These are phyloP conservation scores for Kodamaea kaohsiungensis DNA, from an alignment of 805 yeast genomes.

Conservation along the genomic window DNA sequence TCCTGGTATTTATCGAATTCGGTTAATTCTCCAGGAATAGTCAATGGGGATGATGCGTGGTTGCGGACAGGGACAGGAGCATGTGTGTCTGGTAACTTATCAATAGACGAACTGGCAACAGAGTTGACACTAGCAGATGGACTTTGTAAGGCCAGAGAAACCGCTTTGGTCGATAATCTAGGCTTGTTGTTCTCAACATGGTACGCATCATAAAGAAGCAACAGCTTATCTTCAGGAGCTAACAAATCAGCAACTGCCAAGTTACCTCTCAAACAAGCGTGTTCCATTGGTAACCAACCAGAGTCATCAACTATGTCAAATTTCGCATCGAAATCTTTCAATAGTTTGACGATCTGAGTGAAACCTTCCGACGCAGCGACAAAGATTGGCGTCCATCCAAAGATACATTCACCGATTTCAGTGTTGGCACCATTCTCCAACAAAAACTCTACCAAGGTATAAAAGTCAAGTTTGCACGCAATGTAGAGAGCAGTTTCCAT, in stretches of 20 bases:
- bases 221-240: slow-evolving; percentile 44
- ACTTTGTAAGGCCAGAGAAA: slow-evolving; percentile 3
- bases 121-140: slow-evolving; percentile 13
- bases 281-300: slow-evolving; percentile 98
- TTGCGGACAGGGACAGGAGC: background rate
- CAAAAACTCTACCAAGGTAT: slow-evolving; percentile 53
- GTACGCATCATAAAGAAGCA: slow-evolving; percentile 37
- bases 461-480: slow-evolving; percentile 65
- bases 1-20: slow-evolving; percentile 29
- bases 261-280: slow-evolving; percentile 89
- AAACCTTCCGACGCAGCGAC: slow-evolving; percentile 88
- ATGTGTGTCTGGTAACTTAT: slow-evolving; percentile 33
- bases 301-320: slow-evolving; percentile 67
- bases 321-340: slow-evolving; percentile 56
- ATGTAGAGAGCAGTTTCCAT: slow-evolving; percentile 81
- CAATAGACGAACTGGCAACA: slow-evolving; percentile 27
- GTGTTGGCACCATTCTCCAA: slow-evolving; percentile 65
- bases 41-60: background rate
- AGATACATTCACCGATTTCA: slow-evolving; percentile 73
- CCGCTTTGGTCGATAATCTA: slow-evolving; percentile 15
- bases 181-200: slow-evolving; percentile 35
- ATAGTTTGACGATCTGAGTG: slow-evolving; percentile 51
- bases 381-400: slow-evolving; percentile 95
- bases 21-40: slow-evolving; percentile 6
- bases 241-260: slow-evolving; percentile 65